phyloP scores from a whole-genome alignment of 495 filamentous ascomycete species.

The Parathielavia hyrcaniae region DNA sequence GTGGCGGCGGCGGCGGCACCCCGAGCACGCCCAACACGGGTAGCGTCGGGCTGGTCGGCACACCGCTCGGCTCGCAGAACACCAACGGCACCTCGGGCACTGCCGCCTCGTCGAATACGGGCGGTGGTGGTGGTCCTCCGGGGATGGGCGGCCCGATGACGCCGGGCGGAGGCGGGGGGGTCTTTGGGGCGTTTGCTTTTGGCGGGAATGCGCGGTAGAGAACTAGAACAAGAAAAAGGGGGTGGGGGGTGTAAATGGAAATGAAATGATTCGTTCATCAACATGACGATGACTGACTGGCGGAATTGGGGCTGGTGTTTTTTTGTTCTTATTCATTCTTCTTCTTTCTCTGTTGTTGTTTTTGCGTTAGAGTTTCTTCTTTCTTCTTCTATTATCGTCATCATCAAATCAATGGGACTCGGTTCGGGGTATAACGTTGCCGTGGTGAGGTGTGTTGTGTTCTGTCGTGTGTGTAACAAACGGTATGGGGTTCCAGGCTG shows the following conservation, averaged over 20 bases:
- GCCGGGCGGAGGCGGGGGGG: conserved; percentile 60
- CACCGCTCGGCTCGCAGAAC: conserved; percentile 53
- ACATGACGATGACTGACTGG: no score
- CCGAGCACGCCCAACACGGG: conserved; percentile 67
- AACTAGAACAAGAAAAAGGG: neutral
- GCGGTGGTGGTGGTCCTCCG: conserved; percentile 24
- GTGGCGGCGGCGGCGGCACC: conserved; percentile 55
- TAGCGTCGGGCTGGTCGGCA: conserved; percentile 50
- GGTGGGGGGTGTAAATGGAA: neutral
- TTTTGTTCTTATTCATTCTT: neutral
- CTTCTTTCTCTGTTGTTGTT: no score
- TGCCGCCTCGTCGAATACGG: neutral
- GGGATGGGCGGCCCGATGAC: conserved; percentile 54
- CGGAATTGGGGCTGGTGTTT: neutral
- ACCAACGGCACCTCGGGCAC: conserved; percentile 32
- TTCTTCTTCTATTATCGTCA: no score
- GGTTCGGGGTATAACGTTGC: no score
- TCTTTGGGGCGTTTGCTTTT: conserved; percentile 54
- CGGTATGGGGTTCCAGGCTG: no score
- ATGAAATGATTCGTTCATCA: neutral
- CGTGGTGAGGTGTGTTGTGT: no score
- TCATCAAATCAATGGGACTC: no score
- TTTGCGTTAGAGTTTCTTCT: no score
- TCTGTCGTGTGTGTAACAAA: no score
- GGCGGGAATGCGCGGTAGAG: conserved; percentile 24